Base-by-base conservation (phyloP, 371 early-diverging fungal species). In the Circinella minor region DNA sequence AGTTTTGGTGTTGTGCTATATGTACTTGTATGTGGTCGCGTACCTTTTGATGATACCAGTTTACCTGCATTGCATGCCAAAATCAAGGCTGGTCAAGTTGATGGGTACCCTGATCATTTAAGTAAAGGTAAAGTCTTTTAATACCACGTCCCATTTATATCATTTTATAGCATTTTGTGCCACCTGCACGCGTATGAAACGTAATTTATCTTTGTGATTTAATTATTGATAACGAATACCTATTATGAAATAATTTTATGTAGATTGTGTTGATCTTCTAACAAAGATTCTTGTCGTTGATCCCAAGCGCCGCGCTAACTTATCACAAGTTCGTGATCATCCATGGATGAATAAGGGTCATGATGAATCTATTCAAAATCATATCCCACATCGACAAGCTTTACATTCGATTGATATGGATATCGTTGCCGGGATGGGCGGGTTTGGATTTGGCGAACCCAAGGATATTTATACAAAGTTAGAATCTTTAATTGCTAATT, bases 1-100 rank as follows among this genome's bases (percentile, higher is more conserved):
- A 91, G 93, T 38, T 80, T 96, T 63, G 97, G 98, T 11, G 94
- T 98, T 1, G 86, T 97, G 9, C 81, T 97, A 5, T 97, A 92
- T 74, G 95, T 93, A 1, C 85, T 96, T 70, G 86, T 94, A 0
- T 89, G 90, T 66, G 97, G 97, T 0, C 81, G 80, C 39, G 90
- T 96, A 15, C 98, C 98, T 4, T 98, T 96, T 78, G 95, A 92
- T 77, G 92, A 93, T 69, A 83, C 88, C 48, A 86, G 84, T 72
- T 72, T 93, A 48, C 83, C 81, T 14, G 80, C 76, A 3, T 81
- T 93, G 17, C 90, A 93, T 70, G 77, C 83, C 18, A 90, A 89
- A 70, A 92, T 94, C 62, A 88, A 88, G 71, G 63, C 74, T 2
- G 89, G 86, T 18, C 67, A 82, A 27, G 75, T 80, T 20, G 77